phyloP scores from a whole-genome alignment of 768 basidiomycete genomes.

The Mrakia blollopis region DNA sequence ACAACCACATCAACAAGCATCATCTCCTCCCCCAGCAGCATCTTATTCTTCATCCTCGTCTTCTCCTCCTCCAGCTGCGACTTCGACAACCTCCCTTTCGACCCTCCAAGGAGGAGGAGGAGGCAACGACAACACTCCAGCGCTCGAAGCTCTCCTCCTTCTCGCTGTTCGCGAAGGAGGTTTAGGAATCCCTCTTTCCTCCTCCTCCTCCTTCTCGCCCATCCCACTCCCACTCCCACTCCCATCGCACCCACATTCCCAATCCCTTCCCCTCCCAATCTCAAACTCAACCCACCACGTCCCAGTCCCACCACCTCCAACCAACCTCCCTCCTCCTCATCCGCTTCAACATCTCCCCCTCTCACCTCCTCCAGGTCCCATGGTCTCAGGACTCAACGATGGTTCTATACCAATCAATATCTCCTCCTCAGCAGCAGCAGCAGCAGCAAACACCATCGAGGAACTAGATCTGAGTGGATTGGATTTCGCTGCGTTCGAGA shows the following conservation, averaged over 20 bases:
- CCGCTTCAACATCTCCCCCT: not conserved
- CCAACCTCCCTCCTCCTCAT: no score
- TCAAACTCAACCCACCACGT: no score
- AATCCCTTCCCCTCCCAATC: no score
- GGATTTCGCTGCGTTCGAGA: not conserved
- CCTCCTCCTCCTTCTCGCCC: not conserved
- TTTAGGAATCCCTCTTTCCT: not conserved
- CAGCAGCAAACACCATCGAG: not conserved
- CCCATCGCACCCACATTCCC: no score
- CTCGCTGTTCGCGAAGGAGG: not conserved
- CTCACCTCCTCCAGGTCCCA: not conserved
- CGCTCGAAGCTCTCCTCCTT: not conserved
- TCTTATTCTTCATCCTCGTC: not conserved
- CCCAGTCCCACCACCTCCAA: no score
- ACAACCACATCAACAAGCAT: no score
- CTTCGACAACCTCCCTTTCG: no score
- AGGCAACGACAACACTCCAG: not conserved
- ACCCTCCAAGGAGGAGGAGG: no score
- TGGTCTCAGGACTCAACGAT: not conserved
- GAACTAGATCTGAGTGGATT: not conserved
- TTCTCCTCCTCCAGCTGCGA: not conserved
- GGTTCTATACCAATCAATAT: not conserved
- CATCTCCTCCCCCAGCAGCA: not conserved
- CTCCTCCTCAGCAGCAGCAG: not conserved
- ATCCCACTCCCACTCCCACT: not conserved